Evolutionary conservation across 192 early-diverging fungal species (phyloP).

Genomic region (Linnemannia schmuckeri): DNA sequence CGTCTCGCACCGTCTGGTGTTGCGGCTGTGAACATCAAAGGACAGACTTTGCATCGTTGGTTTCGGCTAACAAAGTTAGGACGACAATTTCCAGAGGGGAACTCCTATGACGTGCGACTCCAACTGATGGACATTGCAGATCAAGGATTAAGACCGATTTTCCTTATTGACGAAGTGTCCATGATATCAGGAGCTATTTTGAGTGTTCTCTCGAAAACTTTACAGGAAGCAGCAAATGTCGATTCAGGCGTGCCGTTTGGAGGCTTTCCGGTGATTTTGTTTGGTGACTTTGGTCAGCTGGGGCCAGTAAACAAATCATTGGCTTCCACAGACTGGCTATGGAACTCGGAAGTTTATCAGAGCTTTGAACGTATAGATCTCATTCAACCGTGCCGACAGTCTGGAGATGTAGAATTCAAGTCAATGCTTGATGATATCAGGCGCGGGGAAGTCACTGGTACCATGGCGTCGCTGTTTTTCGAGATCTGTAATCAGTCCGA

Average conservation of each 20-base stretch:
- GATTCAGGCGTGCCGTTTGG: conserved; percentile 8
- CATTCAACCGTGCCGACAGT: conserved; percentile 15
- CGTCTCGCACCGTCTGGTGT: conserved; percentile 13
- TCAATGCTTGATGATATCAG: conserved; percentile 16
- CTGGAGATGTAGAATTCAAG: conserved; percentile 16
- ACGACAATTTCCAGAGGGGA: conserved; percentile 1
- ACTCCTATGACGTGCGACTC: neutral
- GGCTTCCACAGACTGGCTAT: conserved; percentile 17
- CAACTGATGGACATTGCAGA: no score
- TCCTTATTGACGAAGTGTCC: no score
- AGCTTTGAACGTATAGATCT: conserved; percentile 17
- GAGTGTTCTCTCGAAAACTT: no score
- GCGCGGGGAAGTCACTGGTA: neutral
- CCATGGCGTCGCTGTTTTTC: neutral
- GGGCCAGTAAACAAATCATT: conserved; percentile 23
- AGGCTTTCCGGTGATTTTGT: conserved; percentile 12
- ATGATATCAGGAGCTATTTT: no score
- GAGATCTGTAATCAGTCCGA: neutral
- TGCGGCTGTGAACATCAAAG: conserved; percentile 31
- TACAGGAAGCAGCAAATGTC: conserved; percentile 14
- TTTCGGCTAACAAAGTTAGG: conserved; percentile 13
- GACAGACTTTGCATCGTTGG: conserved; percentile 27
- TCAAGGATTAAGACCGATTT: no score
- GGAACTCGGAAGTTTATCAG: conserved; percentile 16
- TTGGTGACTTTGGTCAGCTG: conserved; percentile 30